These are phyloP conservation scores for Blepharisma japonicum DNA, from an alignment of 73 alveolate species.

Conservation along the genomic window DNA sequence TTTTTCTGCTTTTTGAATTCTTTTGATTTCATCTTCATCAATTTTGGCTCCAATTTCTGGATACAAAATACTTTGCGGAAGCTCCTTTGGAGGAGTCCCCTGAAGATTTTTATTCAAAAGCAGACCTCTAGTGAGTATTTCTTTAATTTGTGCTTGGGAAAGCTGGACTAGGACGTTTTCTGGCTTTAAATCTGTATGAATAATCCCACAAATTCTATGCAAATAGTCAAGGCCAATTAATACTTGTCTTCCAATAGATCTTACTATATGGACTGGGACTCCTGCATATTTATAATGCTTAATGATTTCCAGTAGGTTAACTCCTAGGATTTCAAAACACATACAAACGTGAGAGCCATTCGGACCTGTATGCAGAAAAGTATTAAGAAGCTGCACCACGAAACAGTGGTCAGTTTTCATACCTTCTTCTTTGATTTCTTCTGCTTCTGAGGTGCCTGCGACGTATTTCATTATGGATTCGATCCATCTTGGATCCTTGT, in stretches of 20 bases:
- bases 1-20: conserved; percentile 27
- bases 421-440: conserved; percentile 16
- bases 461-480: background rate
- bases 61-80: background rate
- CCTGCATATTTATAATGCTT: conserved; percentile 80
- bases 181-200: conserved; percentile 97
- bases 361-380: conserved; percentile 80
- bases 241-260: conserved; percentile 83
- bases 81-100: background rate
- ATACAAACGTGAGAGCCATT: conserved; percentile 91
- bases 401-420: background rate
- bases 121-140: conserved; percentile 51
- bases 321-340: conserved; percentile 99
- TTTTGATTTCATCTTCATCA: background rate
- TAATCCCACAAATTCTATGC: conserved; percentile 88
- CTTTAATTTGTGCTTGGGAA: conserved; percentile 68
- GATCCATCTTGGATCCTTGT: conserved; percentile 79
- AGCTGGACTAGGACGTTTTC: conserved; percentile 85
- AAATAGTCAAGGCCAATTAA: conserved; percentile 94
- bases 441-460: background rate
- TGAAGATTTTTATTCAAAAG: background rate
- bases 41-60: background rate
- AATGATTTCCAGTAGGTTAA: conserved; percentile 92
- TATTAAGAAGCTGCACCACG: conserved; percentile 42
- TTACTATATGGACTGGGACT: conserved; percentile 62